Base-by-base conservation (phyloP, 2,329 filamentous ascomycete genomes). In the Beauveria caledonica region DNA sequence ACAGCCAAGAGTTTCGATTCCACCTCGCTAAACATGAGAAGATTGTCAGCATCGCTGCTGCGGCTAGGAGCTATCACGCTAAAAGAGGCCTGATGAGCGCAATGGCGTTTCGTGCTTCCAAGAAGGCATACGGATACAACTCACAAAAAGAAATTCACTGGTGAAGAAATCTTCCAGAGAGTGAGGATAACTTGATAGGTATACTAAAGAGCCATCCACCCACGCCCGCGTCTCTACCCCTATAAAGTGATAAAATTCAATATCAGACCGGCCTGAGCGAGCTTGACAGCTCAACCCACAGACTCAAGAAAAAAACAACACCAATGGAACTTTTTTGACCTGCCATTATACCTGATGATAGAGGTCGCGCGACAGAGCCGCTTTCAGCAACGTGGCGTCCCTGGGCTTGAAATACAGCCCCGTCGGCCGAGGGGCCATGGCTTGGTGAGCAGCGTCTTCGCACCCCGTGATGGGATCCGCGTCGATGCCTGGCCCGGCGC, bases 361-460 rank as follows among this genome's bases (percentile, higher is more conserved):
- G 5, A 44, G n/a, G 5, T 51, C 46, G 6, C 46, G 36, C 25
- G 10, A 11, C 36, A 44, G 25, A 7, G 39, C 48, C 2, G 11
- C 11, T 5, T 27, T 33, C 7, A 58, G 56, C 23, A 25, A 19
- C 11, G 23, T 45, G 11, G 39, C 33, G 5, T 58, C 27, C 9
- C 56, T n/a, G 4, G 56, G 56, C 25, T 19, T 51, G 21, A 58
- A 58, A 48, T 44, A 58, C 7, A 58, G n/a, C 10, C 56, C 56
- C 2, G 56, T 58, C 10, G 56, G 56, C 9, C 56, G 48, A 11
- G 46, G 56, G 23, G 56, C 56, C 56, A 58, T 58, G 23, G 56
- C 56, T 33, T 58, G 56, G 6, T 58, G 46, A 13, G 45, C 46
- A 5, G 56, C 9, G 15, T 15, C 21, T 13, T 58, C 46, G 39